phyloP scores from a whole-genome alignment of 306 rosid species.

The Echinosophora koreensis region DNA sequence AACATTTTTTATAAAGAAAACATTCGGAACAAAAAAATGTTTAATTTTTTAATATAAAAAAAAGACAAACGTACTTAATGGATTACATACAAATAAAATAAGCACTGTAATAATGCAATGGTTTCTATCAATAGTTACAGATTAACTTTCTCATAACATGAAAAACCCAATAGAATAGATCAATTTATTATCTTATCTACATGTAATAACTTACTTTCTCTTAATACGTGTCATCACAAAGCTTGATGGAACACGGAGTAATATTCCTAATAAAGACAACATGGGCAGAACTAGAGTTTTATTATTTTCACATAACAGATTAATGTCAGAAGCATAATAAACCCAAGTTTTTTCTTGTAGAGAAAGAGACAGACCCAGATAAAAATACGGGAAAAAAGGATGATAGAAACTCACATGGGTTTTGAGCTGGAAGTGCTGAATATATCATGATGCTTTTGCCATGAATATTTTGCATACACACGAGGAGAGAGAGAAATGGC shows the following conservation, averaged over 20 bases:
- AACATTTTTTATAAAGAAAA: too few species aligned
- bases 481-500: constrained; percentile 51
- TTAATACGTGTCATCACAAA: constrained; percentile 31
- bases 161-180: not conserved
- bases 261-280: constrained; percentile 35
- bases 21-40: too few species aligned
- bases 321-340: constrained; percentile 19
- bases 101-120: not conserved
- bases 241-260: constrained; percentile 38
- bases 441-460: constrained; percentile 78
- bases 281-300: constrained; percentile 42
- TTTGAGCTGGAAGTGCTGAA: constrained; percentile 76
- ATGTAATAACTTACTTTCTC: not conserved
- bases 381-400: constrained; percentile 47
- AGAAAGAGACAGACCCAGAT: constrained; percentile 21
- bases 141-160: not conserved
- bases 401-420: constrained; percentile 85
- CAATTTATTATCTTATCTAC: not conserved
- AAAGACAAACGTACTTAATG: not conserved
- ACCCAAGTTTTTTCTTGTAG: not conserved
- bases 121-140: constrained; percentile 5
- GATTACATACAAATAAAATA: not conserved
- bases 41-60: too few species aligned
- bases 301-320: constrained; percentile 29
- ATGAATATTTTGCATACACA: constrained; percentile 63